These are phyloP conservation scores for Lippia alba DNA, from an alignment of 305 asterid genomes.

Conservation along the genomic window DNA sequence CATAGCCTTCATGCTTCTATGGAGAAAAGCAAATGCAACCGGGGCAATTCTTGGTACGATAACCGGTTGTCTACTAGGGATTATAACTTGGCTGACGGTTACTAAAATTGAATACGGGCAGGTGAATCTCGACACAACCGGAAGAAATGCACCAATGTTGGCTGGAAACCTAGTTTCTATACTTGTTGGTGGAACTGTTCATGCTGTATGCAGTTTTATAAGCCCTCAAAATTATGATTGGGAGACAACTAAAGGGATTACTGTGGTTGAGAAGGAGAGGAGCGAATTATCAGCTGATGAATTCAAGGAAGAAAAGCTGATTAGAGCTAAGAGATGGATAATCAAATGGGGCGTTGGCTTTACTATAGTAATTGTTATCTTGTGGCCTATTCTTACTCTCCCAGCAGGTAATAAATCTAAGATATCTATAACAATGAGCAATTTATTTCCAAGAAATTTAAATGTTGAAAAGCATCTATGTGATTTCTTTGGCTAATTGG, in stretches of 20 bases:
- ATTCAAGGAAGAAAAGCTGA: conserved; percentile 69
- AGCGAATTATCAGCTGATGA: conserved; percentile 64
- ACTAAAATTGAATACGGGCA: conserved; percentile 78
- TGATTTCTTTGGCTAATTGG: conserved; percentile 18
- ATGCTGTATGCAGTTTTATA: conserved; percentile 65
- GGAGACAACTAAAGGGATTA: conserved; percentile 77
- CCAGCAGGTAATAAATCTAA: conserved; percentile 69
- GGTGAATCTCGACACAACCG: conserved; percentile 86
- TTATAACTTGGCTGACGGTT: conserved; percentile 78
- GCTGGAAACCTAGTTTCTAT: conserved; percentile 93
- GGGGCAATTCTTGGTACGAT: conserved; percentile 84
- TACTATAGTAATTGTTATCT: conserved; percentile 60
- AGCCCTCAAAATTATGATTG: conserved; percentile 87
- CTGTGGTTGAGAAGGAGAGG: conserved; percentile 79
- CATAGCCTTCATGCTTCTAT: conserved; percentile 90
- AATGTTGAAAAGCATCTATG: not conserved
- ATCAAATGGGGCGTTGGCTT: conserved; percentile 89
- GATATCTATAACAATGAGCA: too few relatives aligned
- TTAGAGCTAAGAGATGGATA: conserved; percentile 74
- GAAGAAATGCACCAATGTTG: conserved; percentile 89
- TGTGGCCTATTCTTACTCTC: conserved; percentile 89
- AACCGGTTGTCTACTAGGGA: conserved; percentile 73
- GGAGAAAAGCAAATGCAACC: conserved; percentile 76
- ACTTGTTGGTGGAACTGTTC: conserved; percentile 78
- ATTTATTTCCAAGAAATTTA: too few relatives aligned